These are phyloP conservation scores for Boletus subcaerulescens DNA, from an alignment of 768 basidiomycete species.

Conservation along the genomic window DNA sequence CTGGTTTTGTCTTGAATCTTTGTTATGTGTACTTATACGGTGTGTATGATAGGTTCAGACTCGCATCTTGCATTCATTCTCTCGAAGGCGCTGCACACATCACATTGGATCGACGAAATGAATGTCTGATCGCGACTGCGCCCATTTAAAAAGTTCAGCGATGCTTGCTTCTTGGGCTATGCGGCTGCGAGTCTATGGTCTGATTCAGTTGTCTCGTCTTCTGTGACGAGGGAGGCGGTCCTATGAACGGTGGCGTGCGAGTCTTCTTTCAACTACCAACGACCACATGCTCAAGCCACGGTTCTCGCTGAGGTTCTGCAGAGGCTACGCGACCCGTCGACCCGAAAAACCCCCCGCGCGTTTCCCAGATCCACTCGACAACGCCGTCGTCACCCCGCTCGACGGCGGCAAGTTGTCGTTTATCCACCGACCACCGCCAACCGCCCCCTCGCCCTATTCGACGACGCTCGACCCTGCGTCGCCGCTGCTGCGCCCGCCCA, in stretches of 20 bases:
- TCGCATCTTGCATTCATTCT: constrained; percentile 7
- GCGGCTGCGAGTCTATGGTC: too few relatives aligned
- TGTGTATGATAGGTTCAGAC: constrained; percentile 21
- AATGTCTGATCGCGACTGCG: too few relatives aligned
- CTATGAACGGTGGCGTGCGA: too few relatives aligned
- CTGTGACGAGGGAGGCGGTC: too few relatives aligned
- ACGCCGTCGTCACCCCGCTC: constrained; percentile 49
- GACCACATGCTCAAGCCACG: constrained; percentile 21
- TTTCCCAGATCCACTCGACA: constrained; percentile 54
- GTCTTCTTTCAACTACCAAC: too few relatives aligned
- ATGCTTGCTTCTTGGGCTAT: too few relatives aligned
- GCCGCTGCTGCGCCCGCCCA: constrained; percentile 54
- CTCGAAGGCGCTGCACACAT: too few relatives aligned
- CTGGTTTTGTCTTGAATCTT: constrained; percentile 14
- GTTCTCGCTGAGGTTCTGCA: constrained; percentile 11
- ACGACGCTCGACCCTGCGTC: constrained; percentile 68
- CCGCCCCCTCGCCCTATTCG: constrained; percentile 70
- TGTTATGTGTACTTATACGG: constrained; percentile 31
- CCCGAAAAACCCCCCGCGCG: constrained; percentile 48
- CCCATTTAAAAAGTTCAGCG: too few relatives aligned
- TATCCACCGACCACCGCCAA: constrained; percentile 82
- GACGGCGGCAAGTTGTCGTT: constrained; percentile 64
- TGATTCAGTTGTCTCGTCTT: too few relatives aligned
- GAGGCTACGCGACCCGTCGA: constrained; percentile 43
- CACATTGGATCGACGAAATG: too few relatives aligned